Evolutionary conservation across 345 rosid genomes (phyloP).

Genomic region (Lepidium sativum): DNA sequence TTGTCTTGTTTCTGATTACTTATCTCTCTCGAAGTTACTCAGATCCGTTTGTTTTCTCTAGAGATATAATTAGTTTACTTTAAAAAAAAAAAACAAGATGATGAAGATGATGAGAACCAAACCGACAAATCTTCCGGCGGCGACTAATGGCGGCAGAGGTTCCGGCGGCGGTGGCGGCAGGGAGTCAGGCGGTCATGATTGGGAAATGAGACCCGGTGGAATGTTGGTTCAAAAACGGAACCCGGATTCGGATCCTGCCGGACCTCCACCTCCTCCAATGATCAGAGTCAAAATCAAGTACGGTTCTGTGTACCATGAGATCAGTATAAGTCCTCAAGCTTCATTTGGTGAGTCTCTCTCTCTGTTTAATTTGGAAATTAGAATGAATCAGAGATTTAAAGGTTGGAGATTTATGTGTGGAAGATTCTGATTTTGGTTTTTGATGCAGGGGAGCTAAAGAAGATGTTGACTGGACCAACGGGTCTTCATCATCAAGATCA

Average conservation of each 20-base stretch:
- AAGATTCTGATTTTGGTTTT: background rate
- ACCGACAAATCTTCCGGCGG: slow-evolving; percentile 35
- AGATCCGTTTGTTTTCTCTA: slow-evolving; percentile 15
- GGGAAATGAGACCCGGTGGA: slow-evolving; percentile 98
- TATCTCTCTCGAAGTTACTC: slow-evolving; percentile 39
- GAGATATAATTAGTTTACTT: background rate
- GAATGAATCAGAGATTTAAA: no score
- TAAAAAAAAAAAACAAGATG: slow-evolving; percentile 24
- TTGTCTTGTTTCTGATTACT: slow-evolving; percentile 30
- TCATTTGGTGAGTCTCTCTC: slow-evolving; percentile 54
- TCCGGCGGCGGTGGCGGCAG: slow-evolving; percentile 37
- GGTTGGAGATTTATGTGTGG: background rate
- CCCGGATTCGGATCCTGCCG: slow-evolving; percentile 55
- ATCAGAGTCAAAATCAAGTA: slow-evolving; percentile 86
- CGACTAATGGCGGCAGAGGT: slow-evolving; percentile 29
- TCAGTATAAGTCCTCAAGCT: slow-evolving; percentile 74
- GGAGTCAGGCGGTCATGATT: slow-evolving; percentile 52
- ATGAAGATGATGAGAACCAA: slow-evolving; percentile 64
- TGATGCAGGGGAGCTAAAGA: slow-evolving; percentile 89
- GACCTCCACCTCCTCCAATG: slow-evolving; percentile 70
- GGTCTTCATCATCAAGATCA: slow-evolving; percentile 93
- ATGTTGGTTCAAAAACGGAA: slow-evolving; percentile 93
- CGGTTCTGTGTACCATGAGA: slow-evolving; percentile 78
- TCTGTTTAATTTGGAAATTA: background rate
- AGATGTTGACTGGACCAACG: slow-evolving; percentile 77